Evolutionary conservation across 352 stramenopile species (phyloP).

Genomic region (Phytophthora pseudosyringae): DNA sequence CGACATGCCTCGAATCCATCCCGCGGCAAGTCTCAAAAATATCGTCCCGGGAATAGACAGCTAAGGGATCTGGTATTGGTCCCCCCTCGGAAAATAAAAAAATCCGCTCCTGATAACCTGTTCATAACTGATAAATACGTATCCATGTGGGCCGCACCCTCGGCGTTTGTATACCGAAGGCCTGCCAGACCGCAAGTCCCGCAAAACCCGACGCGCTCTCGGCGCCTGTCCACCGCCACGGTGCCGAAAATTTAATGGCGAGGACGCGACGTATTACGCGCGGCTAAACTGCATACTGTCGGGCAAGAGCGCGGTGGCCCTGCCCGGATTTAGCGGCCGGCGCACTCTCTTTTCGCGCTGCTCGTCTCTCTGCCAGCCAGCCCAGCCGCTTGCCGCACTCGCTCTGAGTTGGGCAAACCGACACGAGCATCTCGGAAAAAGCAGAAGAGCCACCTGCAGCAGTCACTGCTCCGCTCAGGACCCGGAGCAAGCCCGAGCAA

Average conservation of each 20-base stretch:
- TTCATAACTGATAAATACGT: conserved; percentile 16
- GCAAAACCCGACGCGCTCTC: conserved; percentile 11
- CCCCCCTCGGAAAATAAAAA: conserved; percentile 38
- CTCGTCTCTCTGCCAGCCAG: conserved; percentile 39
- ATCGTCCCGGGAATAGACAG: conserved; percentile 27
- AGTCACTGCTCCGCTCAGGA: conserved; percentile 36
- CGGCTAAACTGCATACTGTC: conserved; percentile 21
- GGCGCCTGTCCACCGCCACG: conserved; percentile 13
- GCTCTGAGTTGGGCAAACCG: conserved; percentile 18
- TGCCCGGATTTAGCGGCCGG: conserved; percentile 28
- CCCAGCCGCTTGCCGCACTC: conserved; percentile 18
- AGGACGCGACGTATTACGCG: conserved; percentile 34
- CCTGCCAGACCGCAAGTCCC: conserved; percentile 20
- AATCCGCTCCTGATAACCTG: conserved; percentile 42
- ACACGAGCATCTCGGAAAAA: conserved; percentile 44
- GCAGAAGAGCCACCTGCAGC: conserved; percentile 41
- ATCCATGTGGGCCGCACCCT: conserved; percentile 12
- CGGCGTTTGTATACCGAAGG: background rate
- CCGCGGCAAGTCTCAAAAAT: conserved; percentile 31
- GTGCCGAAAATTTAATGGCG: conserved; percentile 35
- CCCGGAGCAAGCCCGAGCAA: conserved; percentile 33
- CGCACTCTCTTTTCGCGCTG: conserved; percentile 31
- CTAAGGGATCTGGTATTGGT: conserved; percentile 33
- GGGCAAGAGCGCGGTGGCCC: background rate
- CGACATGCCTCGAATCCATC: conserved; percentile 33